Percentiles rank a stretch among this genome's conserved stretches.
These are phyloP conservation scores for Keithomyces neogunnii DNA, from an alignment of 2,329 filamentous ascomycete genomes.

Conservation along the genomic window DNA sequence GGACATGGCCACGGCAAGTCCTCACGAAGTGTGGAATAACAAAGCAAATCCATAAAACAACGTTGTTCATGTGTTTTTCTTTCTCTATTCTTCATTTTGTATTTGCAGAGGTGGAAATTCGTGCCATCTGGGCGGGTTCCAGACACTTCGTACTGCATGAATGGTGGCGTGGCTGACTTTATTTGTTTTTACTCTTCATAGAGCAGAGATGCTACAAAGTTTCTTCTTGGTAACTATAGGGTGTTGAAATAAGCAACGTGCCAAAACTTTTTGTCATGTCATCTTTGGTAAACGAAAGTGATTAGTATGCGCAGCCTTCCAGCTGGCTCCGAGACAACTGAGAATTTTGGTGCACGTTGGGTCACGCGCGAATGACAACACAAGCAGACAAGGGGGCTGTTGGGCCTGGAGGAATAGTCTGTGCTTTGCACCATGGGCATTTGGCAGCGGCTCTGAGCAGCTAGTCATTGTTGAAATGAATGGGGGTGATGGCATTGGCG, in stretches of 20 bases:
- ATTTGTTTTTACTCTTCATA: constrained; percentile 14
- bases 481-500: constrained; percentile 9
- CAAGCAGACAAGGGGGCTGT: too few relatives aligned
- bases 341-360: too few relatives aligned
- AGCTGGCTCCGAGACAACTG: too few relatives aligned
- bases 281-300: neutral
- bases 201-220: constrained; percentile 22
- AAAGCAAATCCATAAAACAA: constrained; percentile 9
- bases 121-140: constrained; percentile 28
- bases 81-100: constrained; percentile 8
- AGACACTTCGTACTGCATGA: constrained; percentile 23
- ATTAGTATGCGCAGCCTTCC: neutral
- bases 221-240: constrained; percentile 23
- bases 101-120: constrained; percentile 3
- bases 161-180: constrained; percentile 26
- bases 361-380: too few relatives aligned
- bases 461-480: neutral
- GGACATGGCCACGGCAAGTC: constrained; percentile 27
- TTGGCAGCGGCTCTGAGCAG: too few relatives aligned
- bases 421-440: too few relatives aligned
- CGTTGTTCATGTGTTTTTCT: constrained; percentile 8
- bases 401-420: too few relatives aligned
- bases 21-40: constrained; percentile 11
- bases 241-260: constrained; percentile 15
- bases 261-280: neutral